Base-by-base conservation (phyloP, 2,329 filamentous ascomycete genomes). In the Stagonosporopsis tanaceti region DNA sequence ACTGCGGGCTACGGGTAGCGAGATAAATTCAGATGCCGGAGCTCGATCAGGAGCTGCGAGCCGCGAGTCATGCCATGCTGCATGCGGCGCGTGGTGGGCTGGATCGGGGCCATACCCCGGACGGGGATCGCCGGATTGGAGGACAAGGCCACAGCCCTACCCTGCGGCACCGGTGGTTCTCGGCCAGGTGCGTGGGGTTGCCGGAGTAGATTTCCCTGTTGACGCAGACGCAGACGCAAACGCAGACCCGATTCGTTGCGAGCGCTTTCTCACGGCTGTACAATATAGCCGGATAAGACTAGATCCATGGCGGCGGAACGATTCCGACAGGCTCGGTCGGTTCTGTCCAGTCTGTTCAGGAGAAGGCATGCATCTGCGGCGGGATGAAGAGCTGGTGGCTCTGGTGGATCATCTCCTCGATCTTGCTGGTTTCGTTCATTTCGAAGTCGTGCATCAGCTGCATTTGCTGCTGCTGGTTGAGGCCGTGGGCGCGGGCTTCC, bases 371-470 rank as follows among this genome's bases (percentile, higher is more conserved):
- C 24, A 71, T 37, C 24, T 69, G 64, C 1, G 70, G 70, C 4
- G 69, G 73, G 14, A 65, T 64, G 55, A 76, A 77, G 3, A 78
- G 60, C 53, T 74, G 70, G 51, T 77, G 74, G 54, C 74, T 77
- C 34, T 77, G 74, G 53, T 77, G 67, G 25, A 78, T 77, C 75
- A 78, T 78, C 40, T 69, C 67, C 55, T 78, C 74, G 17, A 78
- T 74, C 58, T 76, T 75, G 50, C 71, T 69, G 1, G 72, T 73
- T 22, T 77, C 76, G 47, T 76, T 76, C 40, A 71, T 90, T 74
- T 95, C 90, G 32, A 96, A 82, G 46, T 88, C 87, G 53, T 88
- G 87, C 89, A 96, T 92, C 35, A 96, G 80, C 78, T 96, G 91
- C 61, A 89, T 78, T 76, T 95, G 92, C 76, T 96, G 91, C 69